phyloP scores from a whole-genome alignment of 2,329 filamentous ascomycete genomes.

The Fusarium sublunatum region DNA sequence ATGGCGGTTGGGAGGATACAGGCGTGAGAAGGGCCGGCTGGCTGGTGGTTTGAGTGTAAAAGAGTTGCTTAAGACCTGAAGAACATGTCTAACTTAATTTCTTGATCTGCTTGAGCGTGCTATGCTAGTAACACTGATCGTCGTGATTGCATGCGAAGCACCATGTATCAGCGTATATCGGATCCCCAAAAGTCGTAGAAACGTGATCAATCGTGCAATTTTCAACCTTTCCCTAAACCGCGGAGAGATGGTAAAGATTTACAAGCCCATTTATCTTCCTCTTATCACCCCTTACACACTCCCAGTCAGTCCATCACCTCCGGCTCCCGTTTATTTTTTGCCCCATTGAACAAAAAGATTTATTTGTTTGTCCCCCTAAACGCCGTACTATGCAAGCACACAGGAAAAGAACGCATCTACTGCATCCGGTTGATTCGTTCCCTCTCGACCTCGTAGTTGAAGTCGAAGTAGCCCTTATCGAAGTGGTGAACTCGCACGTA shows the following conservation, averaged over 20 bases:
- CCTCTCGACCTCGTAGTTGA: conserved; percentile 97
- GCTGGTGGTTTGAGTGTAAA: conserved; percentile 21
- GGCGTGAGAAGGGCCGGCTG: conserved; percentile 21
- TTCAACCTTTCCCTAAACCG: conserved; percentile 44
- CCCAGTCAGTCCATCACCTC: conserved; percentile 22
- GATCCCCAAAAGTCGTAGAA: conserved; percentile 35
- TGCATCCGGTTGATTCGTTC: conserved; percentile 69
- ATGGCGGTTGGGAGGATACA: conserved; percentile 18
- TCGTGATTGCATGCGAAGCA: conserved; percentile 40
- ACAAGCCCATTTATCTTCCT: conserved; percentile 44
- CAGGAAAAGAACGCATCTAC: conserved; percentile 52
- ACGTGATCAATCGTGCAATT: conserved; percentile 45
- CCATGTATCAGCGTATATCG: conserved; percentile 26
- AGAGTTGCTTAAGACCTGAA: conserved; percentile 40
- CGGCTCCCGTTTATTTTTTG: conserved; percentile 44
- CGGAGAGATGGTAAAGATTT: conserved; percentile 50
- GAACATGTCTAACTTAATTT: conserved; percentile 21
- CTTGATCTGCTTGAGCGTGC: conserved; percentile 22
- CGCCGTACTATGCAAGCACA: conserved; percentile 59
- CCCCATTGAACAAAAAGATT: conserved; percentile 48
- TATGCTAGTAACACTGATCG: conserved; percentile 23
- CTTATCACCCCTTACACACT: conserved; percentile 35
- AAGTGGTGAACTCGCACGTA: conserved; percentile 99
- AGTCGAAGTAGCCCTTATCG: conserved; percentile 98
- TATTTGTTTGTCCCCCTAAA: conserved; percentile 49